phyloP scores from a whole-genome alignment of 495 filamentous ascomycete species.

The Xylaria longipes region DNA sequence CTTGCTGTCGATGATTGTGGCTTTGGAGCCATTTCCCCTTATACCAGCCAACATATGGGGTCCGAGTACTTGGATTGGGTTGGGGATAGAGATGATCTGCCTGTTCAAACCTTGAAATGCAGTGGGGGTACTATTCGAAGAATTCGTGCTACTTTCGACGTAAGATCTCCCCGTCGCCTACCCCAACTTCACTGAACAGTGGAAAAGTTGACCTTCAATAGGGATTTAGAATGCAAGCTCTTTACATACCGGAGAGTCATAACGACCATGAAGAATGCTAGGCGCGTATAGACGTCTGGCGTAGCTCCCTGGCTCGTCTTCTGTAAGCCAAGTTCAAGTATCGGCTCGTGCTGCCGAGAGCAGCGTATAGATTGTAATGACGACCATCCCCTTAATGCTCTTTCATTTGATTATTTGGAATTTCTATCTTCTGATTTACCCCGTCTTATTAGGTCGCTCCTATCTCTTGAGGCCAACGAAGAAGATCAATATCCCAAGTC shows the following conservation, averaged over 20 bases:
- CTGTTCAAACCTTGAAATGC: slow-evolving; percentile 1
- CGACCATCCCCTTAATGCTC: neutral
- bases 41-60: slow-evolving; percentile 17
- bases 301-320: neutral
- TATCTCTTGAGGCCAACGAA: neutral
- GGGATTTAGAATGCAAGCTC: slow-evolving; percentile 21
- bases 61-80: slow-evolving; percentile 22
- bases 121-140: neutral
- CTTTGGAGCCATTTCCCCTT: slow-evolving; percentile 17
- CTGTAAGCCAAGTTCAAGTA: neutral
- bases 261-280: neutral
- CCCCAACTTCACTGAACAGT: too few relatives aligned
- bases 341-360: neutral
- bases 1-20: slow-evolving; percentile 22
- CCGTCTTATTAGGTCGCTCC: neutral
- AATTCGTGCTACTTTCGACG: slow-evolving; percentile 22
- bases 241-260: slow-evolving; percentile 7
- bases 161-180: neutral
- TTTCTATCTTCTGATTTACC: neutral
- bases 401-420: neutral
- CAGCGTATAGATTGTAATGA: neutral
- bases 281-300: neutral
- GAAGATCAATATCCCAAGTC: neutral
- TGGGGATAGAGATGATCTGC: slow-evolving; percentile 14
- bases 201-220: neutral